Base-by-base conservation (phyloP, 257 asterid species). In the Przewalskia tangutica region DNA sequence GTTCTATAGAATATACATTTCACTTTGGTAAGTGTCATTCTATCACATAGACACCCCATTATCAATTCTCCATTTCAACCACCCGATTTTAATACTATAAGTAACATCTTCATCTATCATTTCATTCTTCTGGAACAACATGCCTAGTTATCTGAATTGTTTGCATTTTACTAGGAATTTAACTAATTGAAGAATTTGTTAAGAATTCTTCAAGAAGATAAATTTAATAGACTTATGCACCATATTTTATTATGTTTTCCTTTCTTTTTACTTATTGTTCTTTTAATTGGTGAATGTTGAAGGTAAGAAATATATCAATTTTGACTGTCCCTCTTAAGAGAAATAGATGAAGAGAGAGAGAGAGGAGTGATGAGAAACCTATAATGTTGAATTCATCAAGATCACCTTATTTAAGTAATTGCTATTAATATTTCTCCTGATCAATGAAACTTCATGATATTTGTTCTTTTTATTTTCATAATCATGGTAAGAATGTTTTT, bases 251-350 rank as follows among this genome's bases (percentile, higher is more conserved):
- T 48, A 18, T 44, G 78, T 18, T 44, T 71, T 71, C 10, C 55
- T 71, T 44, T 71, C 40, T 6, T 18, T 11, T 46, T 18, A 40
- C 10, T 10, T 32, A 5, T 46, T 71, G 18, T 23, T 46, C 40
- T 71, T 70, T 71, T 71, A 48, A 48, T 48, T 48, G 79, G 79
- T 73, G 60, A 48, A 71, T 71, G 38, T 71, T 71, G 79, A 48
- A 73, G 60, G 60, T 73, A 73, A 23, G 79, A 40, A 40, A 40
- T 67, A n/a, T 53, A 17, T 67, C 77, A 67, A 40, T 38, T 67
- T 67, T 67, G 53, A 67, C 77, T 40, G 16, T 38, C 27, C 54
- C 53, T 67, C 54, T 17, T 8, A 8, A 40, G 77, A 40, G 34
- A 67, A 67, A 40, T 8, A 73, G 44, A 48, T 20, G 38, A 48